These are phyloP conservation scores for Excoecaria cochinchinensis DNA, from an alignment of 345 rosid species.

Conservation along the genomic window DNA sequence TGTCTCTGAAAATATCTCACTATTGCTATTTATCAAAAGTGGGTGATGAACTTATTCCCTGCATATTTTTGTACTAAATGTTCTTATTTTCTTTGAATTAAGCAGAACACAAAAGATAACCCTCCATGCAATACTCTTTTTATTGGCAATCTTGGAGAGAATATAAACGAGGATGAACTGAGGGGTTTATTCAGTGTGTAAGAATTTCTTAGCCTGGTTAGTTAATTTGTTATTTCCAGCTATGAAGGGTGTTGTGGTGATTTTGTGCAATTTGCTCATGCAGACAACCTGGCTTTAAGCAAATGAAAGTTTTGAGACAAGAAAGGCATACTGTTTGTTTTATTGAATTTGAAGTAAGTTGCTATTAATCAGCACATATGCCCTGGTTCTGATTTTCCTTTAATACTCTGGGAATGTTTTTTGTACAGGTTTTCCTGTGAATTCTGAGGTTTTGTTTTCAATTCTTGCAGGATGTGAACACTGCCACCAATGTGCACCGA, in stretches of 20 bases:
- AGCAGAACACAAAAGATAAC: constrained; percentile 92
- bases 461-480: constrained; percentile 70
- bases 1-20: background rate
- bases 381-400: background rate
- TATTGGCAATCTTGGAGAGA: constrained; percentile 99
- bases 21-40: background rate
- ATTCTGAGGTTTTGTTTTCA: constrained; percentile 14
- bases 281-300: constrained; percentile 99
- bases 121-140: constrained; percentile 97
- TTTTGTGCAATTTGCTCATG: constrained; percentile 31
- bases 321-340: constrained; percentile 99
- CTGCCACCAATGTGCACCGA: constrained; percentile 84
- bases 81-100: background rate
- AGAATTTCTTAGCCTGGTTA: constrained; percentile 39
- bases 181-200: constrained; percentile 85
- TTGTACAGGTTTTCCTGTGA: too few species aligned
- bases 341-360: constrained; percentile 89
- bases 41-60: background rate
- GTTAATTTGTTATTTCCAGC: constrained; percentile 7
- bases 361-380: constrained; percentile 3
- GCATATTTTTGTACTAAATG: background rate
- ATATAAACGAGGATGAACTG: constrained; percentile 89
- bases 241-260: constrained; percentile 11
- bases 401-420: background rate
- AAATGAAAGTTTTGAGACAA: constrained; percentile 93